Conservation (phyloP, 306 rosid species). For the Prunus persica region DNA sequence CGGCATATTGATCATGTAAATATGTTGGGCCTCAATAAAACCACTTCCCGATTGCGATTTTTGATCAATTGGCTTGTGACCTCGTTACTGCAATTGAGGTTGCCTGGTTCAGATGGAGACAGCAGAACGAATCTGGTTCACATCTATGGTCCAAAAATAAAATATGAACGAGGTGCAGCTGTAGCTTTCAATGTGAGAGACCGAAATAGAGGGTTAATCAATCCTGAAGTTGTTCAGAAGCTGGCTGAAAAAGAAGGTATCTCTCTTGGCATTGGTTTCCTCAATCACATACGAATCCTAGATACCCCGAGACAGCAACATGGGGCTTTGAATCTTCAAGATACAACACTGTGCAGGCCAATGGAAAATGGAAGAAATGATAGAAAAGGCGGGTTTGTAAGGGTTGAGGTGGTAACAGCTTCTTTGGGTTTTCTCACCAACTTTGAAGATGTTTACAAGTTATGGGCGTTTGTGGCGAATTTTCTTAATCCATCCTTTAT, state of each 20-base stretch:
- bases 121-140: constrained; percentile 56
- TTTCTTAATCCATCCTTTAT: constrained; percentile 74
- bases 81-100: constrained; percentile 71
- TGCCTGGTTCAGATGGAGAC: constrained; percentile 49
- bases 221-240: constrained; percentile 88
- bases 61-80: constrained; percentile 95
- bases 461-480: constrained; percentile 90
- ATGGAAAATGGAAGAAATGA: constrained; percentile 67
- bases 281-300: constrained; percentile 69
- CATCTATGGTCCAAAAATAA: constrained; percentile 91
- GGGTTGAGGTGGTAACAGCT: constrained; percentile 90
- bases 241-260: constrained; percentile 90
- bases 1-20: constrained; percentile 76
- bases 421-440: constrained; percentile 80
- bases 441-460: constrained; percentile 88
- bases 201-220: constrained; percentile 57
- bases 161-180: constrained; percentile 95
- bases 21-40: constrained; percentile 88
- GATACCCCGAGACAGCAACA: constrained; percentile 56
- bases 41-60: constrained; percentile 78
- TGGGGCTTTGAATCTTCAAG: constrained; percentile 49
- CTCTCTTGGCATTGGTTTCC: constrained; percentile 83
- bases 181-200: constrained; percentile 90
- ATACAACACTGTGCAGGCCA: constrained; percentile 62
- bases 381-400: constrained; percentile 60